phyloP scores from a whole-genome alignment of 768 basidiomycete genomes.

The Lentinula guzmanii region DNA sequence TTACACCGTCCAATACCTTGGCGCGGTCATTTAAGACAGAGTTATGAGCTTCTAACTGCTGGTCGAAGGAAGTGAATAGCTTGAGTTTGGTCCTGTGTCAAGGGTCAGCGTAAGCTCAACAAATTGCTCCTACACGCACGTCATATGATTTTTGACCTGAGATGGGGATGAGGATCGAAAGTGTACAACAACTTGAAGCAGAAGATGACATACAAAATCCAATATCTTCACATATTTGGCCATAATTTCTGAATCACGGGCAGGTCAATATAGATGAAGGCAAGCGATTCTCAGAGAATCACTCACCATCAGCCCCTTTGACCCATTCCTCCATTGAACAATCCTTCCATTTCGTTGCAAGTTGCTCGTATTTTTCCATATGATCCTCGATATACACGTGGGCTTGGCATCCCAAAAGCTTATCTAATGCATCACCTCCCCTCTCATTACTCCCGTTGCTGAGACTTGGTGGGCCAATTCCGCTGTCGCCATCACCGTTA shows the following conservation, averaged over 20 bases:
- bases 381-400: conserved; percentile 35
- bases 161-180: neutral
- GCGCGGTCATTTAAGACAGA: conserved; percentile 34
- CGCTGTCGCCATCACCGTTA: neutral
- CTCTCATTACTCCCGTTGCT: neutral
- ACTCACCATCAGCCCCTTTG: conserved; percentile 50
- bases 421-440: neutral
- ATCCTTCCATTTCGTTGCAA: conserved; percentile 40
- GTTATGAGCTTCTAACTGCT: conserved; percentile 34
- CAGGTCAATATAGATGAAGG: neutral
- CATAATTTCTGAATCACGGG: conserved; percentile 31
- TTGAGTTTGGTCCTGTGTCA: conserved; percentile 36
- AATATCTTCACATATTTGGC: conserved; percentile 36
- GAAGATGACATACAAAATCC: conserved; percentile 36
- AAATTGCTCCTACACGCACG: conserved; percentile 22
- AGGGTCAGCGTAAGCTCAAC: neutral
- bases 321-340: conserved; percentile 50
- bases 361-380: conserved; percentile 36
- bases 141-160: conserved; percentile 46
- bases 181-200: neutral
- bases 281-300: neutral
- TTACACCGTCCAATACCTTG: conserved; percentile 28
- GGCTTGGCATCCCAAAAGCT: conserved; percentile 36
- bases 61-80: conserved; percentile 38
- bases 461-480: neutral